Evolutionary conservation across 208 protist species (phyloP), one percentile per base, ranked within the genome.

Genomic region (Novymonas esmeraldas): DNA sequence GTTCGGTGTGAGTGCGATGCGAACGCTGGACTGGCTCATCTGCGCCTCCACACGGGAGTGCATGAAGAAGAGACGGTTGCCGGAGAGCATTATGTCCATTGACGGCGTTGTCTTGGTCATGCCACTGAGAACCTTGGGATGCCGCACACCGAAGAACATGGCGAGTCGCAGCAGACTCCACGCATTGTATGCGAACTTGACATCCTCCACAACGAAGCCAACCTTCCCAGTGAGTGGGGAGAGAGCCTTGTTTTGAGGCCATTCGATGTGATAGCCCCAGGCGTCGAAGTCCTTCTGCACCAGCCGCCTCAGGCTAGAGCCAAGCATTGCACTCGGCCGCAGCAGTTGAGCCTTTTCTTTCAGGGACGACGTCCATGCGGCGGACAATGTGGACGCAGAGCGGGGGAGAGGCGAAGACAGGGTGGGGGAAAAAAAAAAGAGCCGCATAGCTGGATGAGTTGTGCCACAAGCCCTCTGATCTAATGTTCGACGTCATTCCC

Each of bases 121-220:
- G 34, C 45, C 29, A 31, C 85, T 90, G 2, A 95, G 58, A 4
- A 95, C 68, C 48, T 82, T 89, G 22, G 90, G 90, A 28, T 93
- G 80, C 14, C 22, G 55, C 14, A 78, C 56, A 29, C 83, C 83
- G 51, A 87, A 95, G 59, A 95, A 95, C 74, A 92, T 81, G 9
- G 76, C 68, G 13, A 95, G 79, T 7, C 90, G 59, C 18, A 95
- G 61, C 0, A 95, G 64, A 26, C 78, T 81, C 87, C 90, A 95
- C 7, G 90, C 90, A 59, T 95, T 95, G 61, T 90, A 92, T 2
- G 90, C 90, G 46, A 95, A 95, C 55, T 95, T 95, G 46, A 93
- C 84, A 49, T 95, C 90, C 51, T 95, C 90, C 9, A 89, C 90
- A 0, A 76, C 72, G 14, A 93, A 65, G 42, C 72, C 76, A 7